Evolutionary conservation across 345 rosid genomes (phyloP).

Genomic region (Ailanthus altissimus): DNA sequence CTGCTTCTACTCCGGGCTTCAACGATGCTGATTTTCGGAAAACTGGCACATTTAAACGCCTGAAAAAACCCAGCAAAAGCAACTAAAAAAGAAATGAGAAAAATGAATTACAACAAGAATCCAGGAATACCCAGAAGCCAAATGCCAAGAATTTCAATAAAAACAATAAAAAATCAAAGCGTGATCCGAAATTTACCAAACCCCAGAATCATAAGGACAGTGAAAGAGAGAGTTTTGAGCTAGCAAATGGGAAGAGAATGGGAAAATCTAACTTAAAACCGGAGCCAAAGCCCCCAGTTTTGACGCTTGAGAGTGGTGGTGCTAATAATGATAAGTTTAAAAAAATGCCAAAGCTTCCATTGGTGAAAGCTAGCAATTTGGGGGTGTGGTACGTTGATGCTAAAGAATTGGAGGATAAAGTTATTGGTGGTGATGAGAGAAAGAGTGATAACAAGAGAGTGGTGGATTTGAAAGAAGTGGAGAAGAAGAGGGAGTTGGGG

Average conservation of each 20-base stretch:
- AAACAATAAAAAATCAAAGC: not conserved
- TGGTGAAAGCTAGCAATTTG: constrained; percentile 66
- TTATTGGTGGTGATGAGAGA: constrained; percentile 46
- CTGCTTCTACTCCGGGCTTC: constrained; percentile 66
- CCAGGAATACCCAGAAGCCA: constrained; percentile 20
- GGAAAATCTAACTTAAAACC: constrained; percentile 25
- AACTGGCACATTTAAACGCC: constrained; percentile 31
- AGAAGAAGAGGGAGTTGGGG: constrained; percentile 69
- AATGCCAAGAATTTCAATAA: constrained; percentile 18
- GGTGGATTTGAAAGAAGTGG: constrained; percentile 60
- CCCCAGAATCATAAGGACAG: constrained; percentile 5
- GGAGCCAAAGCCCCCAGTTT: constrained; percentile 57
- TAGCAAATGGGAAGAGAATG: not conserved
- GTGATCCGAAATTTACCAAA: constrained; percentile 12
- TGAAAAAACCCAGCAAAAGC: constrained; percentile 22
- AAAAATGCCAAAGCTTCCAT: constrained; percentile 66
- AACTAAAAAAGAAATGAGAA: constrained; percentile 1
- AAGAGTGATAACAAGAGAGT: constrained; percentile 41
- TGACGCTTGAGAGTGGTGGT: constrained; percentile 38
- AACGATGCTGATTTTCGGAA: constrained; percentile 74
- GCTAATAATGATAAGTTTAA: constrained; percentile 42
- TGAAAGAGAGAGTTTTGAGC: constrained; percentile 3
- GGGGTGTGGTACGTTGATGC: constrained; percentile 82
- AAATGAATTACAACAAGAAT: constrained; percentile 18
- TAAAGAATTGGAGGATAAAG: constrained; percentile 68